A percentile compares a stretch with the other conserved stretches of the same genome.
Evolutionary conservation across 768 basidiomycete species (phyloP).

Genomic region (Suillus subluteus): DNA sequence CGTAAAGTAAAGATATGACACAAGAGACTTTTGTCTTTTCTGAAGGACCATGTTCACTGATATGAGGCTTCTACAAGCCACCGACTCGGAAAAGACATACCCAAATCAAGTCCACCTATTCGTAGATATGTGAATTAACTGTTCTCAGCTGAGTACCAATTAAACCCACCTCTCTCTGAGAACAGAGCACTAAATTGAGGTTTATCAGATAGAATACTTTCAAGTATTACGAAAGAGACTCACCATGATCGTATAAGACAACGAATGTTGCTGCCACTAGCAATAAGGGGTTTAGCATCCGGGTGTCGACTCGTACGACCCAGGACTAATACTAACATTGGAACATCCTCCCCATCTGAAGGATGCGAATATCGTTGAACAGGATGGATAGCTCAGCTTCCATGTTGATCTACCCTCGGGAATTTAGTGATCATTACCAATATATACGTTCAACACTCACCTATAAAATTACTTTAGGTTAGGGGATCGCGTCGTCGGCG

Average conservation of each 20-base stretch:
- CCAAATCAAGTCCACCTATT: conserved; percentile 16
- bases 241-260: conserved; percentile 15
- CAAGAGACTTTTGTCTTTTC: conserved; percentile 8
- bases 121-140: neutral
- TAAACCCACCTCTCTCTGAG: conserved; percentile 8
- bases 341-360: conserved; percentile 13
- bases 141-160: neutral
- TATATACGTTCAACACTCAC: neutral
- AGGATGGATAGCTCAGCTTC: conserved; percentile 10
- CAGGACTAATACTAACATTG: conserved; percentile 8
- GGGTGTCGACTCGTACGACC: neutral
- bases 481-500: neutral
- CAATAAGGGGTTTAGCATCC: neutral
- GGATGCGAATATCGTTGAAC: conserved; percentile 10
- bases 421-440: neutral
- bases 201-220: neutral
- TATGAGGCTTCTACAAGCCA: neutral
- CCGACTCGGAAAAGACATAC: conserved; percentile 7
- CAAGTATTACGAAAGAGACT: neutral
- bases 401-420: conserved; percentile 3
- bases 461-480: neutral
- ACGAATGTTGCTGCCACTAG: conserved; percentile 12
- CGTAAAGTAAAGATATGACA: conserved; percentile 10
- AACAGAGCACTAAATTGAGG: conserved; percentile 6
- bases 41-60: conserved; percentile 4